Percentiles rank a stretch among this genome's conserved stretches.
phyloP scores from a whole-genome alignment of 208 protist genomes.

The Leishmania mexicana region DNA sequence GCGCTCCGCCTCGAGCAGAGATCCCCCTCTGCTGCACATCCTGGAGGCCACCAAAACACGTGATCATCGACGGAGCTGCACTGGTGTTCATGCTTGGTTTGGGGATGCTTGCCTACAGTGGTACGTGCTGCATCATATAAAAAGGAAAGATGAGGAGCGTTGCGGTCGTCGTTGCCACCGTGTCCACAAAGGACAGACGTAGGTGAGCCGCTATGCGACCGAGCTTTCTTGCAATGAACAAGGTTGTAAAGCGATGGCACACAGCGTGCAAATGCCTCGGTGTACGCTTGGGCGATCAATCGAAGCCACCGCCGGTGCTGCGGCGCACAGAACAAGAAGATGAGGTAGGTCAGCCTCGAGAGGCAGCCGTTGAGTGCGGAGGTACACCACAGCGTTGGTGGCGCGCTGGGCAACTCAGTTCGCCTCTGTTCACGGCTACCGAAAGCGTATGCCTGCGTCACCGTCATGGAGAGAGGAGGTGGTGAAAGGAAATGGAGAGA shows the following conservation, averaged over 20 bases:
- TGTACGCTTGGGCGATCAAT: background rate
- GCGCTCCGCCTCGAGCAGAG: slow-evolving; percentile 13
- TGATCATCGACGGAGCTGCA: slow-evolving; percentile 14
- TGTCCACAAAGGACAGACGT: background rate
- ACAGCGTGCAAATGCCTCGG: background rate
- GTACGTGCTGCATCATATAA: background rate
- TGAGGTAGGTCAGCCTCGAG: background rate
- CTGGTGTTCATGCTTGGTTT: slow-evolving; percentile 7
- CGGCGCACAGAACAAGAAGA: background rate
- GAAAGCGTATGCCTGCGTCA: background rate
- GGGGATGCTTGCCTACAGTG: background rate
- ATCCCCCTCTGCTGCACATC: slow-evolving; percentile 11
- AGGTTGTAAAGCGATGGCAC: background rate
- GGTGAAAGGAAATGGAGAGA: background rate
- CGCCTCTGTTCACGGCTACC: background rate
- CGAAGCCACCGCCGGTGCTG: background rate
- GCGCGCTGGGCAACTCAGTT: background rate
- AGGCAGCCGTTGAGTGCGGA: background rate
- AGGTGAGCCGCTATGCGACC: background rate
- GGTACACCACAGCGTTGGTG: background rate
- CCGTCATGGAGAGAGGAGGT: background rate
- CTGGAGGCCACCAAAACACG: slow-evolving; percentile 26
- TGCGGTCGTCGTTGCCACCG: background rate
- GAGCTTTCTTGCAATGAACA: background rate
- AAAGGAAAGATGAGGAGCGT: background rate